Percentiles rank a stretch among this genome's conserved stretches.
phyloP scores from a whole-genome alignment of 208 protist species.

The Trypanosomatidae sp. region DNA sequence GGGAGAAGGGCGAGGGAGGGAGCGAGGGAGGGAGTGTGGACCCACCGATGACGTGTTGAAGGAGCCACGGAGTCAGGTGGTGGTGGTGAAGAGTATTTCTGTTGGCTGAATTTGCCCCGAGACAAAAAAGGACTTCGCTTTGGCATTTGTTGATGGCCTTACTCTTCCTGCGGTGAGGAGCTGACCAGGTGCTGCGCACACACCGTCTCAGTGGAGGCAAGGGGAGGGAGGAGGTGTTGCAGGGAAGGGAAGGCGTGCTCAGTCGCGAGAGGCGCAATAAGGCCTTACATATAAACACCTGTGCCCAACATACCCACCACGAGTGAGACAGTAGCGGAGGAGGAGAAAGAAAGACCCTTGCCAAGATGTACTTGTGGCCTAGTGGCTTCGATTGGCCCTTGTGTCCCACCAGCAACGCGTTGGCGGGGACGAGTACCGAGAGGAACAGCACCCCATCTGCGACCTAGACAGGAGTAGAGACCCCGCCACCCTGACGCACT shows the following conservation, averaged over 20 bases:
- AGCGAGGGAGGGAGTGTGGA: neutral
- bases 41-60: neutral
- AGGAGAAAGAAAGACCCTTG: neutral
- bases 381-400: neutral
- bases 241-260: neutral
- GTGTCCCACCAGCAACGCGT: neutral
- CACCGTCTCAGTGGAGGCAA: neutral
- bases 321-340: neutral
- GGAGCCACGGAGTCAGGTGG: too few species aligned
- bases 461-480: slow-evolving; percentile 25
- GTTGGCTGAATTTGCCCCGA: neutral
- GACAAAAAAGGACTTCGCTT: neutral
- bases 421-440: slow-evolving; percentile 1
- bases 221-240: neutral
- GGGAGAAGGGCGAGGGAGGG: slow-evolving; percentile 11
- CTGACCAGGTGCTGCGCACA: neutral
- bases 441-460: slow-evolving; percentile 25
- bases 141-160: neutral
- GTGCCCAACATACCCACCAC: neutral
- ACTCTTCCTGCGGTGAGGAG: neutral
- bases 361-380: neutral
- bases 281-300: neutral
- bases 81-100: too few species aligned
- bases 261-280: neutral
- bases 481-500: neutral